These are phyloP conservation scores for Solanum sparsipilum DNA, from an alignment of 257 asterid genomes.

Conservation along the genomic window DNA sequence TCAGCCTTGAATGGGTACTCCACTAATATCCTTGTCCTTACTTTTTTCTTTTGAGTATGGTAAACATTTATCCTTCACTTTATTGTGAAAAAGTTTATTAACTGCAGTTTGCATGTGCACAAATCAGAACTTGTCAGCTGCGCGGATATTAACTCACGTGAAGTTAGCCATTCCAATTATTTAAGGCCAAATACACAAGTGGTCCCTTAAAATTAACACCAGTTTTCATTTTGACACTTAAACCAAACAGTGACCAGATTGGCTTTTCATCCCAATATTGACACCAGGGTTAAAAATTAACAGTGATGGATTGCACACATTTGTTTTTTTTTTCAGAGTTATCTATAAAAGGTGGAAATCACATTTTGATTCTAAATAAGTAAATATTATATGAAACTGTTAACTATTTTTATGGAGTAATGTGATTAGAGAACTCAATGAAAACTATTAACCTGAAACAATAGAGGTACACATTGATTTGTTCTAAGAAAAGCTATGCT, in stretches of 20 bases:
- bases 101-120: not conserved
- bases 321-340: not conserved
- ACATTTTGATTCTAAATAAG: not conserved
- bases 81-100: not conserved
- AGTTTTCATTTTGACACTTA: not conserved
- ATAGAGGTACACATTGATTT: not conserved
- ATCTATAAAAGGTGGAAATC: not conserved
- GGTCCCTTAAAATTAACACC: not conserved
- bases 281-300: not conserved
- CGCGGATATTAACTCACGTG: not conserved
- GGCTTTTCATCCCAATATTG: not conserved
- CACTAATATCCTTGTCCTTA: not conserved
- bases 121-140: not conserved
- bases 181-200: not conserved
- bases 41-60: not conserved
- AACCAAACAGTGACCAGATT: not conserved
- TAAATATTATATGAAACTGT: too few species aligned
- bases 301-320: not conserved
- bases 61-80: not conserved
- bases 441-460: not conserved
- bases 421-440: not conserved
- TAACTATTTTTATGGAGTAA: not conserved
- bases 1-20: not conserved
- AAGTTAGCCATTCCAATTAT: not conserved
- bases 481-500: not conserved